A percentile compares a stretch with the other conserved stretches of the same genome.
Evolutionary conservation across 2,329 filamentous ascomycete species (phyloP).

Genomic region (Aschersonia sp.): DNA sequence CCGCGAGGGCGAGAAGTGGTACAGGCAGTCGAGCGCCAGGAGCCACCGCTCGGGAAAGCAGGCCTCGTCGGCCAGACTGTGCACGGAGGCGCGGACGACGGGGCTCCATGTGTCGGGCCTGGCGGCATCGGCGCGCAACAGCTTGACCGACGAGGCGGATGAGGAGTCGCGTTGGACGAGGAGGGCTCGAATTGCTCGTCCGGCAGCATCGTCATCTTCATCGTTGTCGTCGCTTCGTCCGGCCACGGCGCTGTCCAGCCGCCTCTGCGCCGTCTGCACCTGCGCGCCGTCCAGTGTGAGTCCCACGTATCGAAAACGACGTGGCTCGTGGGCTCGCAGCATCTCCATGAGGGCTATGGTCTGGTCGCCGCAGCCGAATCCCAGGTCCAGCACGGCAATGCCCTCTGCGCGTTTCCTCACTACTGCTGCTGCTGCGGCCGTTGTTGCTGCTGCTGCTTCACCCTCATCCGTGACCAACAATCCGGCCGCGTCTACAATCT

Average conservation of each 20-base stretch:
- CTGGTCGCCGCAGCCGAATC: constrained; percentile 46
- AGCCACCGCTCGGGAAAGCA: constrained; percentile 26
- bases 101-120: constrained; percentile 26
- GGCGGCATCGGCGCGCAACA: constrained; percentile 36
- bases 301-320: constrained; percentile 31
- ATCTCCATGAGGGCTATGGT: constrained; percentile 27
- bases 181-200: not conserved
- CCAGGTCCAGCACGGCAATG: constrained; percentile 34
- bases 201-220: too few species aligned
- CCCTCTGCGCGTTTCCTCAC: not conserved
- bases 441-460: not conserved
- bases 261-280: constrained; percentile 20
- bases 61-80: constrained; percentile 10
- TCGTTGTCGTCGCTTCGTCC: constrained; percentile 1
- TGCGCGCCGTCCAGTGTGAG: constrained; percentile 35
- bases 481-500: constrained; percentile 28
- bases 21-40: constrained; percentile 39
- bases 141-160: not conserved
- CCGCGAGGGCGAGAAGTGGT: constrained; percentile 40
- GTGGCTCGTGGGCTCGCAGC: constrained; percentile 8
- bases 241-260: constrained; percentile 11
- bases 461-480: constrained; percentile 14
- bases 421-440: not conserved
- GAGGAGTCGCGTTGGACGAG: not conserved
- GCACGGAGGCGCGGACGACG: constrained; percentile 10